Evolutionary conservation across 2,329 filamentous ascomycete species (phyloP).

Genomic region (Claviceps purpurea): DNA sequence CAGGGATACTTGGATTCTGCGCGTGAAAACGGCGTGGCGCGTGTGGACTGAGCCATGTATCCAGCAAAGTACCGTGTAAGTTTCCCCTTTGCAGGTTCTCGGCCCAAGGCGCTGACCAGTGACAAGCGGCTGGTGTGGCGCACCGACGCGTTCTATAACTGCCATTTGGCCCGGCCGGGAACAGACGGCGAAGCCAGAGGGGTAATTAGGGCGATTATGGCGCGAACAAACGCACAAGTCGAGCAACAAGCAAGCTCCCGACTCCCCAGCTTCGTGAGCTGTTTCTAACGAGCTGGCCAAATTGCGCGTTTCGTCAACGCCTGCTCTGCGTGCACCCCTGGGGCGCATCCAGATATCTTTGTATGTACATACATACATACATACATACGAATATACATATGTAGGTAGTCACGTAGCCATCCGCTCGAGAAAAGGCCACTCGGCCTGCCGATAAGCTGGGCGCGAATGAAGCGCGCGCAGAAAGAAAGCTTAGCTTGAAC

Average conservation of each 20-base stretch:
- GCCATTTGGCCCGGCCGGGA: slow-evolving; percentile 4
- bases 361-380: too few relatives aligned
- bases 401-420: too few relatives aligned
- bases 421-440: too few relatives aligned
- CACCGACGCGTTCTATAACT: slow-evolving; percentile 8
- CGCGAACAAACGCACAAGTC: too few relatives aligned
- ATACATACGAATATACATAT: neutral
- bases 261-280: neutral
- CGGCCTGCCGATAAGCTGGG: neutral
- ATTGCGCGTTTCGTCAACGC: too few relatives aligned
- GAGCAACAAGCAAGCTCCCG: neutral
- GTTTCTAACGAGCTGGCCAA: too few relatives aligned
- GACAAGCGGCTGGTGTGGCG: slow-evolving; percentile 7
- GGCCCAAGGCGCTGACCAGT: neutral
- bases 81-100: neutral
- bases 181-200: neutral
- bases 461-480: neutral
- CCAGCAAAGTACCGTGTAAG: neutral
- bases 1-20: neutral
- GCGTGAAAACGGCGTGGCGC: neutral
- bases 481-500: slow-evolving; percentile 3
- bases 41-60: neutral
- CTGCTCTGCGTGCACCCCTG: neutral
- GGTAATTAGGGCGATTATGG: too few relatives aligned
- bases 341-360: neutral